Evolutionary conservation across 106 monocot species (phyloP), one percentile per base, ranked within the genome.

Genomic region (Platanthera guangdongensis): DNA sequence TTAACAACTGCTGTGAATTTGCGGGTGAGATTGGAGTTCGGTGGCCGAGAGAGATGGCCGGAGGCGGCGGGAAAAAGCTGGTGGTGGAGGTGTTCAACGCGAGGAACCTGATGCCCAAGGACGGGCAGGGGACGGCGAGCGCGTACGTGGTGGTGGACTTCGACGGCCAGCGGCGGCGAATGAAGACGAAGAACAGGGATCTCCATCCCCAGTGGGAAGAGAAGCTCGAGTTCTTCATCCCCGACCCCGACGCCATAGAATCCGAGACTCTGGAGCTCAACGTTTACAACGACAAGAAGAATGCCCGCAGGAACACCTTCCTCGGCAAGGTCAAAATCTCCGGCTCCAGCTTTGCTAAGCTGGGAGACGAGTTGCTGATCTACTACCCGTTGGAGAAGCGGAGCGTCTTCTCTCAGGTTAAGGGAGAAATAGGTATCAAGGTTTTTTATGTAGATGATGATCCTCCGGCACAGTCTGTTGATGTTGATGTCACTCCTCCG

Each of bases 361-460:
- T 81, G 4, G 95, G 88, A 13, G 57, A 82, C 0, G 90, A 92
- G 78, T 62, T 75, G 4, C 52, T 95, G 78, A 77, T 95, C 47
- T 90, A 92, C 75, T 95, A 87, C 52, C 92, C 95, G n/a, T 78
- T 95, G 71, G 95, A 95, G 90, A 95, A 95, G 80, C 74, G 95
- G 80, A 92, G 95, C 78, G 92, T 95, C 9, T 95, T 95, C 76
- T 95, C 95, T 0, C 95, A 95, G 85, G 78, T 95, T 30, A 92
- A 92, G 65, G 95, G 95, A 7, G 95, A 95, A 88, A 90, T 95
- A 54, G 95, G 88, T 9, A 68, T 95, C 32, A 90, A 85, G 85
- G 60, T 95, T 15, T 90, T 68, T 59, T 95, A 82, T 73, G 81
- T 63, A 5, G 95, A 95, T 71, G 92, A 91, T 32, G 55, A 70